phyloP scores from a whole-genome alignment of 192 early-diverging fungal species.

The Backusella psychrophila region DNA sequence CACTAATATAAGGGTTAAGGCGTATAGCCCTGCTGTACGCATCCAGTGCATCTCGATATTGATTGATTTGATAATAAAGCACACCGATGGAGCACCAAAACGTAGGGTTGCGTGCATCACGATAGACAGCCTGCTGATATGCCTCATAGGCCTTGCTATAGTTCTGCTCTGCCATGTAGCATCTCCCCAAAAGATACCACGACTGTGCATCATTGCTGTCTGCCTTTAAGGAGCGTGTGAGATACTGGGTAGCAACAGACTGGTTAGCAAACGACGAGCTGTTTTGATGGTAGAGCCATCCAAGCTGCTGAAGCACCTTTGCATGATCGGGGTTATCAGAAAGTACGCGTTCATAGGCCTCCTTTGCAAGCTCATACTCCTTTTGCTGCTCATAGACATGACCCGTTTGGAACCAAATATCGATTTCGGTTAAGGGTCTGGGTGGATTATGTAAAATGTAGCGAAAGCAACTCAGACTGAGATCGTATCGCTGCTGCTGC shows the following conservation, averaged over 20 bases:
- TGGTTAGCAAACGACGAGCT: constrained; percentile 81
- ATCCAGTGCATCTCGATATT: constrained; percentile 94
- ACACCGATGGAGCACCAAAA: constrained; percentile 99
- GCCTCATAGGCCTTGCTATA: constrained; percentile 95
- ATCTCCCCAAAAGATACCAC: constrained; percentile 93
- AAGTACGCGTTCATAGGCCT: constrained; percentile 91
- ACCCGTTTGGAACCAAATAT: constrained; percentile 98
- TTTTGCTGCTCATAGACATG: constrained; percentile 95
- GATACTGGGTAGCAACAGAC: constrained; percentile 76
- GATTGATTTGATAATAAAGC: constrained; percentile 94
- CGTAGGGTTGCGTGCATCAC: constrained; percentile 89
- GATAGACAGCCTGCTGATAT: constrained; percentile 96
- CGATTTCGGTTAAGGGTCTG: constrained; percentile 86
- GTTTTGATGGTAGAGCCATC: constrained; percentile 92
- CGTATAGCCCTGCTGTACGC: constrained; percentile 95
- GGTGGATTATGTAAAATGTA: constrained; percentile 86
- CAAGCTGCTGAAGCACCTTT: constrained; percentile 95
- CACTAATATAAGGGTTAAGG: constrained; percentile 89
- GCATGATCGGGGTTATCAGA: constrained; percentile 88
- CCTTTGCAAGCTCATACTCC: constrained; percentile 75
- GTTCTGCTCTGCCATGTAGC: constrained; percentile 94
- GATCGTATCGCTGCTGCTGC: constrained; percentile 77
- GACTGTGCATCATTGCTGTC: constrained; percentile 90
- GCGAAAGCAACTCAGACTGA: constrained; percentile 82
- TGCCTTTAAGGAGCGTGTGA: constrained; percentile 80